These are phyloP conservation scores for Bipolaris gigantea DNA, from an alignment of 2,329 filamentous ascomycete species.

Conservation along the genomic window DNA sequence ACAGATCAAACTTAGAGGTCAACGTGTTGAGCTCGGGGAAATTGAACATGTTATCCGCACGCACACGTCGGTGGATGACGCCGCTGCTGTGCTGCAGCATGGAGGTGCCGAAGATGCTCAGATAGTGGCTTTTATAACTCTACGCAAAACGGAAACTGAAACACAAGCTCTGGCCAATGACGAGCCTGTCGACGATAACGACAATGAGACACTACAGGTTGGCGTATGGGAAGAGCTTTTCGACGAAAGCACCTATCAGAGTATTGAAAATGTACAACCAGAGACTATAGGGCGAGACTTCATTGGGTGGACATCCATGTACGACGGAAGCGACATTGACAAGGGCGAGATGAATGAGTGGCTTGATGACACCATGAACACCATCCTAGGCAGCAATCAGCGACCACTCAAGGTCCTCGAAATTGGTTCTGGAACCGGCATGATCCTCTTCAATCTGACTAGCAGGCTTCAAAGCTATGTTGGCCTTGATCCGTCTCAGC, in stretches of 20 bases:
- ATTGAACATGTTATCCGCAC: constrained; percentile 16
- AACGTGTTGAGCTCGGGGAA: constrained; percentile 30
- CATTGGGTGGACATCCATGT: constrained; percentile 15
- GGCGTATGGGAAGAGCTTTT: constrained; percentile 14
- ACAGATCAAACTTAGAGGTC: constrained; percentile 30
- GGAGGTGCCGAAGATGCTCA: neutral
- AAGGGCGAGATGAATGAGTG: constrained; percentile 16
- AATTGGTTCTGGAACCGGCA: constrained; percentile 10
- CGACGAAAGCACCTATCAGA: no score
- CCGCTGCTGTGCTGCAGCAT: neutral
- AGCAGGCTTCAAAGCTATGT: constrained; percentile 2
- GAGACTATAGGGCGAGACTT: constrained; percentile 16
- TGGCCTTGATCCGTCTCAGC: constrained; percentile 9
- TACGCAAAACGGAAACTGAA: no score
- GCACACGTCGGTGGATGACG: neutral
- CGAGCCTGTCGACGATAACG: neutral
- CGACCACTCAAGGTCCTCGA: constrained; percentile 2
- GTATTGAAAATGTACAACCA: no score
- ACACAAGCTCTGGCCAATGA: no score
- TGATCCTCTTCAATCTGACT: constrained; percentile 15
- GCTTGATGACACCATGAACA: constrained; percentile 10
- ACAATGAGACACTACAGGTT: neutral
- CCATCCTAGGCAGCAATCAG: neutral
- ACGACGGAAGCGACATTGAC: constrained; percentile 8
- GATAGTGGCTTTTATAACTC: neutral